Base-by-base conservation (phyloP, 495 filamentous ascomycete genomes). In the Hypoxylon subgilvum region DNA sequence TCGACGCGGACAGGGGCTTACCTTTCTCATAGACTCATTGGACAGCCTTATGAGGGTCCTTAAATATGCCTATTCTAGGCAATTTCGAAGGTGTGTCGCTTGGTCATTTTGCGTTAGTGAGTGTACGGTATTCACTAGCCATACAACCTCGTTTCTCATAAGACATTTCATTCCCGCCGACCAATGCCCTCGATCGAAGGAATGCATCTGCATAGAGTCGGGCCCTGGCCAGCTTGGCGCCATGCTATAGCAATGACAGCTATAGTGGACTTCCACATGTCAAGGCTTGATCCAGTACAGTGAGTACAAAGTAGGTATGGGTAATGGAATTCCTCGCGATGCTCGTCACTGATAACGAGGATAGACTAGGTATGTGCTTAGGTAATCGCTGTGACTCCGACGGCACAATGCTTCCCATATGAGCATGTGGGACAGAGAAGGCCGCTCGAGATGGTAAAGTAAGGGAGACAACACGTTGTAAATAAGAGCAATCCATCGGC, bases 21-120 rank as follows among this genome's bases (percentile, higher is more conserved):
- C 35, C 31, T 12, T 49, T 49, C 16, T 47, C 19, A 13, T 38
- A 6, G 17, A 9, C 7, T 44, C 28, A 63, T 63, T 63, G 52
- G 60, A 57, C 25, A 57, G 60, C 60, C 60, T 57, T 63, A 45
- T 50, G 31, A 43, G 32, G 32, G 31, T 18, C 12, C 28, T 35
- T 51, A 45, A 44, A 19, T 41, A 43, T 18, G 16, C 36, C 56
- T 23, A 25, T 27, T 32, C 10, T 16, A 22, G 55, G 13, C 36
- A 43, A 35, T 49, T 43, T 19, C 35, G 42, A 39, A 53, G 28
- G 21, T 4, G 35, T 34, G 12, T 46, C 49, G 36, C 53, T 57
- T 18, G 46, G 52, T 18, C 57, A 13, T 44, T 54, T 61, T 56
- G 58, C 22, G 31, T 49, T 45, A 38, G 22, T 42, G 2, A 6